Percentiles rank a stretch among this genome's conserved stretches.
These are phyloP conservation scores for Blastobotrys arbuscula DNA, from an alignment of 1,139 yeast species.

Conservation along the genomic window DNA sequence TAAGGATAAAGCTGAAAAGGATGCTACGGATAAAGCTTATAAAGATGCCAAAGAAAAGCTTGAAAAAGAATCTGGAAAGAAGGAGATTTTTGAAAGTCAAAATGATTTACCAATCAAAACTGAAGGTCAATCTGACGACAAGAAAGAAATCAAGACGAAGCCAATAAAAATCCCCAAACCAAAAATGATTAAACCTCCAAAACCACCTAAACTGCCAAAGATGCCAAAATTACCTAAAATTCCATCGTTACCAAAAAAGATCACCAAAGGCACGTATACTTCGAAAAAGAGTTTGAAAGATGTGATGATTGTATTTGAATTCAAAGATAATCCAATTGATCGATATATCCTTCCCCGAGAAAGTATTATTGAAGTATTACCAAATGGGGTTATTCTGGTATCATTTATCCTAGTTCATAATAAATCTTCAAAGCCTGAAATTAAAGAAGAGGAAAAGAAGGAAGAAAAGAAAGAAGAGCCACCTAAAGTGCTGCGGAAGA, in stretches of 20 bases:
- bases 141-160: constrained; percentile 2
- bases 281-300: constrained; percentile 39
- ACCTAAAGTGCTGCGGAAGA: constrained; percentile 2
- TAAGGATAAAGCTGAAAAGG: background rate
- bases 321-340: constrained; percentile 69
- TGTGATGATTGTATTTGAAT: constrained; percentile 80
- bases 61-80: background rate
- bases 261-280: constrained; percentile 20
- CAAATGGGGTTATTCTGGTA: constrained; percentile 49
- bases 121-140: no score
- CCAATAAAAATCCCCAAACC: constrained; percentile 4
- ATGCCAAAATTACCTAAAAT: constrained; percentile 23
- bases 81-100: no score
- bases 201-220: constrained; percentile 11
- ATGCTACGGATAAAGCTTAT: background rate
- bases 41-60: background rate
- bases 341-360: constrained; percentile 72
- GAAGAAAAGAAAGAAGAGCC: constrained; percentile 8
- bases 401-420: constrained; percentile 62
- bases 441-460: constrained; percentile 24
- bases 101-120: no score
- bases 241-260: constrained; percentile 20
- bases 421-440: constrained; percentile 34
- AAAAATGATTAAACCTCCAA: constrained; percentile 11
- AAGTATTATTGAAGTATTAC: constrained; percentile 62